A percentile compares a stretch with the other conserved stretches of the same genome.
Evolutionary conservation across 177 flowering plant species (phyloP).

Genomic region (Vitis hybrid): DNA sequence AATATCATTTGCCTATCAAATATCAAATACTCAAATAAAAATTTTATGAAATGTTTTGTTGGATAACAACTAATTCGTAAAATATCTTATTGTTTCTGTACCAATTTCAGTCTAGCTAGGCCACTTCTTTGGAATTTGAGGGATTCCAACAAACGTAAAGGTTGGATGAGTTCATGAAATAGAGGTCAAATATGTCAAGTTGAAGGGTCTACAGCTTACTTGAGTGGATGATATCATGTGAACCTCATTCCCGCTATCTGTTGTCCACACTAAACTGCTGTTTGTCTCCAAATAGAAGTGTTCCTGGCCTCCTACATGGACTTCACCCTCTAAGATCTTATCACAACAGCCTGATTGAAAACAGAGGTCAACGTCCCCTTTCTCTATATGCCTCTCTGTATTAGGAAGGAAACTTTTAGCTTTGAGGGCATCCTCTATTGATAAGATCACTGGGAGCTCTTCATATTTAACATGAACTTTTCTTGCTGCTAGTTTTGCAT

Average conservation of each 20-base stretch:
- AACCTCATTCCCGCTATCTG: constrained; percentile 90
- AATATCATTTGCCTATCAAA: too few relatives aligned
- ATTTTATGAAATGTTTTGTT: too few relatives aligned
- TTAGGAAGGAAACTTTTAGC: constrained; percentile 72
- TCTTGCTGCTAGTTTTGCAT: constrained; percentile 80
- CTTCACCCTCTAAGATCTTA: constrained; percentile 81
- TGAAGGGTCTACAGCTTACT: constrained; percentile 30
- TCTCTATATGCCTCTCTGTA: constrained; percentile 55
- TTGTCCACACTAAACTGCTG: constrained; percentile 75
- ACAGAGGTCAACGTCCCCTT: constrained; percentile 85
- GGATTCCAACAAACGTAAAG: not conserved
- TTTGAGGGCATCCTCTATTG: constrained; percentile 74
- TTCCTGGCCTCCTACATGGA: constrained; percentile 91
- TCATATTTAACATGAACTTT: constrained; percentile 74
- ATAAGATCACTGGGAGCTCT: constrained; percentile 78
- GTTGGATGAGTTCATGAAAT: not conserved
- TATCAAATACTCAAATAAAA: too few relatives aligned
- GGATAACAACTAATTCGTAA: too few relatives aligned
- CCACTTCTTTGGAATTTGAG: too few relatives aligned
- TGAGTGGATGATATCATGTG: constrained; percentile 95
- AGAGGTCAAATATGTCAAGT: not conserved
- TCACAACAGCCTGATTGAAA: constrained; percentile 71
- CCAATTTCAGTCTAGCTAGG: too few relatives aligned
- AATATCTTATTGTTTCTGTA: too few relatives aligned
- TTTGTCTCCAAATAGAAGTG: constrained; percentile 94